Conservation (phyloP, 805 yeast species). For the Hanseniaspora occidentalis region DNA sequence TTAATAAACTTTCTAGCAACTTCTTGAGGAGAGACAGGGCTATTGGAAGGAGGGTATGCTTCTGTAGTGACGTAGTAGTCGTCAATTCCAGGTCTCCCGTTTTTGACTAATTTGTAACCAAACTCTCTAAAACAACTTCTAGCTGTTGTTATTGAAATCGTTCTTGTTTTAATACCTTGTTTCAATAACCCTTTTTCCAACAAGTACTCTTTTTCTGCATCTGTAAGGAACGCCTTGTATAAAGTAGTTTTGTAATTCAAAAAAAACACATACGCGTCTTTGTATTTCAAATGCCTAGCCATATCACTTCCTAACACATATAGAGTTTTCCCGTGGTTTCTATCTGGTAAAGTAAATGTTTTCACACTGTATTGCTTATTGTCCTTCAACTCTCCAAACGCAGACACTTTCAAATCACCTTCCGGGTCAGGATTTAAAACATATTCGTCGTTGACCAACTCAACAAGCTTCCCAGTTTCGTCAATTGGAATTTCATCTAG, state of each 20-base stretch:
- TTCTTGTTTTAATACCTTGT: constrained; percentile 78
- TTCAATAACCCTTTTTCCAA: constrained; percentile 64
- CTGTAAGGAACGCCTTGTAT: constrained; percentile 59
- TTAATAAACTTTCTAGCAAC: not conserved
- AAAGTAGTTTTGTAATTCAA: constrained; percentile 76
- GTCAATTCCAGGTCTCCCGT: constrained; percentile 72
- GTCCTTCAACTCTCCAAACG: constrained; percentile 45
- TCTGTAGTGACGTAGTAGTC: constrained; percentile 58
- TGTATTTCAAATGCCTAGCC: constrained; percentile 86
- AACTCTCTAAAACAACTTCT: constrained; percentile 81
- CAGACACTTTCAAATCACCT: constrained; percentile 65
- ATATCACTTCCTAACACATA: constrained; percentile 95
- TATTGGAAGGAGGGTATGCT: not conserved
- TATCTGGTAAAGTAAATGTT: constrained; percentile 37
- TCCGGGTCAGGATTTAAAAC: constrained; percentile 62
- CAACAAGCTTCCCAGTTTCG: constrained; percentile 55
- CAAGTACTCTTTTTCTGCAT: constrained; percentile 71
- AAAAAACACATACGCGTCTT: constrained; percentile 70
- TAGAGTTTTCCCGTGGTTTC: constrained; percentile 44
- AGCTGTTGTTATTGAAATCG: constrained; percentile 84
- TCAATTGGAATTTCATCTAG: constrained; percentile 31
- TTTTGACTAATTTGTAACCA: constrained; percentile 71
- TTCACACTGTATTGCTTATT: constrained; percentile 65
- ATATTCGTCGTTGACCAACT: constrained; percentile 64
- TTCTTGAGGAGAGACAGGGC: not conserved